Evolutionary conservation across 768 basidiomycete genomes (phyloP).

Genomic region (Imleria badia): DNA sequence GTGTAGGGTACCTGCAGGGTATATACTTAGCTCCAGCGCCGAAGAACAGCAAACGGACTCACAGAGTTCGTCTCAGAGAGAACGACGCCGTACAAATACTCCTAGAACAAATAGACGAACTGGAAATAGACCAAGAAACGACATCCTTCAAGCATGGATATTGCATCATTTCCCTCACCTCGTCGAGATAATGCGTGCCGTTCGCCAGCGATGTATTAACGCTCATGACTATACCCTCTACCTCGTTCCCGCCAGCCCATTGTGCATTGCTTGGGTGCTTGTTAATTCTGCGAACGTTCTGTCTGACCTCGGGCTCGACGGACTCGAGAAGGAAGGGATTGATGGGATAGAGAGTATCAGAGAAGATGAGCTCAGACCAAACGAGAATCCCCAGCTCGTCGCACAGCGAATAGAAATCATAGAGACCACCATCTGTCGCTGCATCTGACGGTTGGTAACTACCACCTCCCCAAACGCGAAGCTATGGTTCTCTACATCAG

Average conservation of each 20-base stretch:
- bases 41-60: slow-evolving; percentile 2
- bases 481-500: slow-evolving; percentile 27
- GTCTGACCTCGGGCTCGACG: slow-evolving; percentile 53
- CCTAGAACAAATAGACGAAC: slow-evolving; percentile 53
- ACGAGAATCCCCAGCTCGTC: slow-evolving; percentile 61
- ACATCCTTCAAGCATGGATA: not conserved
- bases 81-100: slow-evolving; percentile 47
- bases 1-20: slow-evolving; percentile 50
- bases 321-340: slow-evolving; percentile 52
- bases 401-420: slow-evolving; percentile 57
- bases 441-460: slow-evolving; percentile 47
- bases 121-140: slow-evolving; percentile 12
- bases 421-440: slow-evolving; percentile 42
- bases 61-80: slow-evolving; percentile 51
- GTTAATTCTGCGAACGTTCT: slow-evolving; percentile 48
- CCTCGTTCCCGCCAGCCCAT: slow-evolving; percentile 53
- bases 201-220: slow-evolving; percentile 1
- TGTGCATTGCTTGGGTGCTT: slow-evolving; percentile 56
- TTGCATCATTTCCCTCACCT: slow-evolving; percentile 32
- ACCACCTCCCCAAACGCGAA: slow-evolving; percentile 62
- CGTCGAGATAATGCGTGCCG: slow-evolving; percentile 34
- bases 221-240: slow-evolving; percentile 42
- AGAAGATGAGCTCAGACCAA: slow-evolving; percentile 50
- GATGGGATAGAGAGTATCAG: slow-evolving; percentile 54
- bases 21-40: not conserved